Evolutionary conservation across 768 basidiomycete species (phyloP), one percentile per base, ranked within the genome.

Genomic region (Psilocybe cyanescens): DNA sequence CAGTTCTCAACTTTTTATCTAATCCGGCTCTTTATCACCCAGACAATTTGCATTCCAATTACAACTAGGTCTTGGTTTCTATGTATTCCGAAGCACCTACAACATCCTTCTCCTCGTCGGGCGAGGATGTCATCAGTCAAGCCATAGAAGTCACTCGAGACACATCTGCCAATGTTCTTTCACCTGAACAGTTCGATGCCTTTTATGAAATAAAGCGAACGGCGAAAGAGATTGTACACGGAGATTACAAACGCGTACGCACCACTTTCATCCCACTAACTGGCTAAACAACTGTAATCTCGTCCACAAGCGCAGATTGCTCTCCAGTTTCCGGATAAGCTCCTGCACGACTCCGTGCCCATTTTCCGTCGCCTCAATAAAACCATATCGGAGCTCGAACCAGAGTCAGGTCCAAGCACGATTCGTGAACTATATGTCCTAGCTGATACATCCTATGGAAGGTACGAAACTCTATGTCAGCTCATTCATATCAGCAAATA

Each of bases 361-460:
- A 88, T 99, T 29, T 95, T 88, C 71, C 81, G 85, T 41, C 71
- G 76, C 3, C 80, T 99, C 37, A 91, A 89, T 69, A 70, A 70
- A 1, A 51, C 60, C 74, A 68, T 30, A 71, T 87, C 24, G 78
- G 81, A 48, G 54, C 54, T 16, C 74, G 73, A 19, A 31, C 48
- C 62, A 28, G 51, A 47, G 24, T 45, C 49, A 33, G 58, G 45
- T 8, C 7, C 51, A 39, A 54, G 35, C 7, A 41, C 31, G 31
- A 3, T 46, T n/a, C 78, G 78, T 54, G 90, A 96, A 67, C 77
- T 94, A 24, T 97, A 94, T 72, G 90, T 97, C 4, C 82, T 98
- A n/a, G 97, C 96, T 11, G 97, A 99, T 75, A 98, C 96, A 19
- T 97, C 96, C 3, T 98, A 98, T 74, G 97, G 96, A 76, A 96